Evolutionary conservation across 2,329 filamentous ascomycete species (phyloP).

Genomic region (Colletotrichum falcatum): DNA sequence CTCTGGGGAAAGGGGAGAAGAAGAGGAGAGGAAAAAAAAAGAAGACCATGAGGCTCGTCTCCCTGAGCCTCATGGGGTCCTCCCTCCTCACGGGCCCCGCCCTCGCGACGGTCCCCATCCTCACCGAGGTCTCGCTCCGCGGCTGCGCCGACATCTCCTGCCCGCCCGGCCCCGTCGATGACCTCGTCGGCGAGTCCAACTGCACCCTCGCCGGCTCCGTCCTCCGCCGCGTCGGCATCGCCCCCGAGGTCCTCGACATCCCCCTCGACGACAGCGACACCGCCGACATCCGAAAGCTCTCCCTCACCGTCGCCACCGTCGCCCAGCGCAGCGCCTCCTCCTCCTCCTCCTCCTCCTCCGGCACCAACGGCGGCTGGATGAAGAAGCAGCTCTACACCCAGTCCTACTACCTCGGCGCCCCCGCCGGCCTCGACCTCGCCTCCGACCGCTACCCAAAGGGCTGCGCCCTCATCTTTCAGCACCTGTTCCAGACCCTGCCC

Average conservation of each 20-base stretch:
- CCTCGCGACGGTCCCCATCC: constrained; percentile 39
- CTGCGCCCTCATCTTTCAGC: constrained; percentile 39
- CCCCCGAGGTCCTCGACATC: constrained; percentile 38
- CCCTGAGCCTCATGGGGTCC: constrained; percentile 34
- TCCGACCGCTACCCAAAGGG: constrained; percentile 31
- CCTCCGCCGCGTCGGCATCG: constrained; percentile 39
- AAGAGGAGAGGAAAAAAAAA: not conserved
- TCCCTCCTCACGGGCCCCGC: constrained; percentile 38
- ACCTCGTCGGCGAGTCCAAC: constrained; percentile 39
- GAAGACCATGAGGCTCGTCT: constrained; percentile 25
- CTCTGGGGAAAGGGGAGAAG: too few relatives aligned
- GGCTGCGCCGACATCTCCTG: constrained; percentile 37
- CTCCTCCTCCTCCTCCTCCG: not conserved
- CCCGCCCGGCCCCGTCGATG: constrained; percentile 28
- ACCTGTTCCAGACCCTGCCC: constrained; percentile 38
- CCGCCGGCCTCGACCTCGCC: constrained; percentile 26
- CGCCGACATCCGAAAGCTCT: constrained; percentile 37
- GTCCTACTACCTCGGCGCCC: constrained; percentile 39
- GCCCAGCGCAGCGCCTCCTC: not conserved
- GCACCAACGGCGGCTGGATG: constrained; percentile 20
- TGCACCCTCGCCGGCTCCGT: constrained; percentile 39
- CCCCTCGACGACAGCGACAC: constrained; percentile 37
- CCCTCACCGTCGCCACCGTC: constrained; percentile 32
- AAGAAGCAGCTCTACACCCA: constrained; percentile 40
- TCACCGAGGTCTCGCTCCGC: constrained; percentile 34